A percentile compares a stretch with the other conserved stretches of the same genome.
phyloP scores from a whole-genome alignment of 305 asterid species.

The Fraxinus albicans region DNA sequence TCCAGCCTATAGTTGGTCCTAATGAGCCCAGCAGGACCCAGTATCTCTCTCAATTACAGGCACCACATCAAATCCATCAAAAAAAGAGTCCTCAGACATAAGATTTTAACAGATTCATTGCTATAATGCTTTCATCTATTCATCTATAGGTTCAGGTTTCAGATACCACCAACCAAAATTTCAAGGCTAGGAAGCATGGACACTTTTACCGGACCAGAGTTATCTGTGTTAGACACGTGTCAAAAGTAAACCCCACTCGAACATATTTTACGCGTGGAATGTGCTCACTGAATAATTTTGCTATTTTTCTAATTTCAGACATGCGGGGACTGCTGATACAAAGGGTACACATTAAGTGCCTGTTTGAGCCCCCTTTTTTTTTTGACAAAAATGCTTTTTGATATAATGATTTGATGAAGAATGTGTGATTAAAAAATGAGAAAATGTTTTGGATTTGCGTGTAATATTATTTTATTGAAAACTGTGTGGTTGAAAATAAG shows the following conservation, averaged over 20 bases:
- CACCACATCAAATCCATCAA: not conserved
- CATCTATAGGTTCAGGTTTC: slow-evolving; percentile 7
- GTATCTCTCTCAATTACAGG: not conserved
- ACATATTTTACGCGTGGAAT: not conserved
- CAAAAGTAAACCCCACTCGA: not conserved
- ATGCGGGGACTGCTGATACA: not conserved
- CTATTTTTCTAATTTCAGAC: not conserved
- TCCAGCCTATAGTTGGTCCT: not conserved
- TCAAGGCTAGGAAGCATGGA: not conserved
- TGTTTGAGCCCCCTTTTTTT: too few relatives aligned
- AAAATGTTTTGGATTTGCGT: too few relatives aligned
- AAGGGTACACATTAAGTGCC: not conserved
- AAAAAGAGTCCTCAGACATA: not conserved
- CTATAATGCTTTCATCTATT: not conserved
- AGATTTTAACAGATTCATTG: not conserved
- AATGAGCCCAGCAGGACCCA: not conserved
- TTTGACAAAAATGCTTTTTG: too few relatives aligned
- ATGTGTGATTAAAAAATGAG: too few relatives aligned
- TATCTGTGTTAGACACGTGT: not conserved
- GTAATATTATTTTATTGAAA: too few relatives aligned
- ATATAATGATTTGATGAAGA: too few relatives aligned
- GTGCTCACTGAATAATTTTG: not conserved
- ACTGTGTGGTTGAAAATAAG: too few relatives aligned
- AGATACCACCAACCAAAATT: not conserved
- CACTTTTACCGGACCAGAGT: not conserved